A percentile compares a stretch with the other conserved stretches of the same genome.
These are phyloP conservation scores for Rhodamnia rubescens DNA, from an alignment of 345 rosid genomes.

Conservation along the genomic window DNA sequence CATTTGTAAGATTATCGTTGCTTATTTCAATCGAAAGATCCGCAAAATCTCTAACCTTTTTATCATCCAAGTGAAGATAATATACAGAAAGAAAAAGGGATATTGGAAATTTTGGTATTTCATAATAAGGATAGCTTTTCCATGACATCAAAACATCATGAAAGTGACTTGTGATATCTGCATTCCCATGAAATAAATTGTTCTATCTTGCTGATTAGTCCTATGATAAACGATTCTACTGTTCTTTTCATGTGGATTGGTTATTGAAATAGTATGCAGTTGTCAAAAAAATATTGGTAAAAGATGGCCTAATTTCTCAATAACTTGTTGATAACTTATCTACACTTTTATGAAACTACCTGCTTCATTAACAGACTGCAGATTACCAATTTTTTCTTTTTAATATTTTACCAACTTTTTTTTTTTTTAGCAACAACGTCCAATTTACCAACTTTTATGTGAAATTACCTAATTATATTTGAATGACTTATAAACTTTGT, in stretches of 20 bases:
- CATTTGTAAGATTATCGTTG: too few relatives aligned
- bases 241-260: neutral
- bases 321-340: neutral
- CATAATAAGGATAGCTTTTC: too few relatives aligned
- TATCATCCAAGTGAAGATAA: too few relatives aligned
- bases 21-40: too few relatives aligned
- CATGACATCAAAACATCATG: too few relatives aligned
- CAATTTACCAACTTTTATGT: neutral
- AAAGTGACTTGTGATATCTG: too few relatives aligned
- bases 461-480: neutral
- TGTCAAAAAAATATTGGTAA: neutral
- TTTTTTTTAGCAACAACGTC: rapidly evolving
- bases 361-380: neutral
- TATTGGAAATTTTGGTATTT: too few relatives aligned
- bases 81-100: too few relatives aligned
- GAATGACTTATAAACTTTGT: neutral
- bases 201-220: neutral
- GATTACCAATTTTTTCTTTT: neutral
- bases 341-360: neutral
- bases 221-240: neutral
- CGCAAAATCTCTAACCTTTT: too few relatives aligned
- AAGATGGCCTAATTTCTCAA: neutral
- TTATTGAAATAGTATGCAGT: neutral
- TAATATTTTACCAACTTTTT: neutral
- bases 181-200: neutral